These are phyloP conservation scores for Nothophaeocryptopus gaeumannii DNA, from an alignment of 2,329 filamentous ascomycete genomes.

Conservation along the genomic window DNA sequence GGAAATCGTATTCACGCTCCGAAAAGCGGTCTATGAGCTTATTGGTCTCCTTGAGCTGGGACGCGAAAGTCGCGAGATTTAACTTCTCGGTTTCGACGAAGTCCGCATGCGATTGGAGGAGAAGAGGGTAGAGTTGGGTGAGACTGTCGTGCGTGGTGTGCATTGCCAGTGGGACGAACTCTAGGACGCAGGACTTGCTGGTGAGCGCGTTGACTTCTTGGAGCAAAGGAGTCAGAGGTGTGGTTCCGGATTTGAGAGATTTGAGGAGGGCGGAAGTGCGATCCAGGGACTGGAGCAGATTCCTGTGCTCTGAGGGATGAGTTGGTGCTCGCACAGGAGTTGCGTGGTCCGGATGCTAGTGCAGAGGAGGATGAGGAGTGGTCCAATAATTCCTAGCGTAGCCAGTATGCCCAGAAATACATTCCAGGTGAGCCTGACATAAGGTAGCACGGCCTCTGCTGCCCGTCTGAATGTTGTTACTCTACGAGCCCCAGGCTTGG, in stretches of 20 bases:
- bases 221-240: slow-evolving; percentile 7
- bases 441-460: neutral
- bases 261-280: neutral
- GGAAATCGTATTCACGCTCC: slow-evolving; percentile 5
- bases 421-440: neutral
- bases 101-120: neutral
- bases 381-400: slow-evolving; percentile 3
- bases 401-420: neutral
- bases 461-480: neutral
- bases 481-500: neutral
- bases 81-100: neutral
- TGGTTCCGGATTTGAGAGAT: neutral
- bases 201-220: slow-evolving; percentile 9
- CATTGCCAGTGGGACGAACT: slow-evolving; percentile 13
- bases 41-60: neutral
- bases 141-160: slow-evolving; percentile 10
- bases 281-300: slow-evolving; percentile 7
- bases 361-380: neutral
- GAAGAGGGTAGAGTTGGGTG: neutral
- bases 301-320: neutral
- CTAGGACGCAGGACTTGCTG: slow-evolving; percentile 6
- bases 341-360: slow-evolving; percentile 2
- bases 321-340: neutral
- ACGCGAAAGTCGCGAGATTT: neutral
- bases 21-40: slow-evolving; percentile 10